Percentiles rank a stretch among this genome's conserved stretches.
These are phyloP conservation scores for Gastrolobium bilobum DNA, from an alignment of 306 rosid species.

Conservation along the genomic window DNA sequence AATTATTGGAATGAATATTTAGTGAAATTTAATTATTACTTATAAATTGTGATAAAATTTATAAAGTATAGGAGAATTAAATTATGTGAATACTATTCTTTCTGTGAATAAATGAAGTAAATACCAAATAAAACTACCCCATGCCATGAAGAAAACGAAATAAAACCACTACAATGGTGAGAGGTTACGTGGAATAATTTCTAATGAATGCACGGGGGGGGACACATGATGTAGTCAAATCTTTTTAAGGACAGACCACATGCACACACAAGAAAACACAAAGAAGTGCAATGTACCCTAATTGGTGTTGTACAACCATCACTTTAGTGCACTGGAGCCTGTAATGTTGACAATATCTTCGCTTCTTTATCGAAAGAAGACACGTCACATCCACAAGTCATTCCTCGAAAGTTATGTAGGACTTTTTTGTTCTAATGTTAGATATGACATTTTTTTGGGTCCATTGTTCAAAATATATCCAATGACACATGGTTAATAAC, in stretches of 20 bases:
- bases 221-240: constrained; percentile 35
- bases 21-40: not conserved
- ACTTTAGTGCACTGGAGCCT: constrained; percentile 45
- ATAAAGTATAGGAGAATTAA: no score
- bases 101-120: not conserved
- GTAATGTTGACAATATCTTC: constrained; percentile 26
- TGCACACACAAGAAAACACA: constrained; percentile 38
- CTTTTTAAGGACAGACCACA: constrained; percentile 39
- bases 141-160: not conserved
- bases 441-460: not conserved
- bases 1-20: not conserved
- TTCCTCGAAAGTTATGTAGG: constrained; percentile 39
- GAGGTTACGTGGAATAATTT: constrained; percentile 35
- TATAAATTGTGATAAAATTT: no score
- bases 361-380: not conserved
- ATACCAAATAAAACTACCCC: not conserved
- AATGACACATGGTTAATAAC: no score
- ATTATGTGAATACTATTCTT: no score
- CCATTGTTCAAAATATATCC: no score
- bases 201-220: not conserved
- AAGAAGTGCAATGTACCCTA: constrained; percentile 41
- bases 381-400: constrained; percentile 58
- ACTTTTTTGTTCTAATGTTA: not conserved
- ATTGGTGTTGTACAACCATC: constrained; percentile 35
- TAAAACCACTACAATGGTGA: not conserved